Percentiles rank a stretch among this genome's conserved stretches.
Conservation (phyloP, 257 asterid species). For the Hygrophila difformis region DNA sequence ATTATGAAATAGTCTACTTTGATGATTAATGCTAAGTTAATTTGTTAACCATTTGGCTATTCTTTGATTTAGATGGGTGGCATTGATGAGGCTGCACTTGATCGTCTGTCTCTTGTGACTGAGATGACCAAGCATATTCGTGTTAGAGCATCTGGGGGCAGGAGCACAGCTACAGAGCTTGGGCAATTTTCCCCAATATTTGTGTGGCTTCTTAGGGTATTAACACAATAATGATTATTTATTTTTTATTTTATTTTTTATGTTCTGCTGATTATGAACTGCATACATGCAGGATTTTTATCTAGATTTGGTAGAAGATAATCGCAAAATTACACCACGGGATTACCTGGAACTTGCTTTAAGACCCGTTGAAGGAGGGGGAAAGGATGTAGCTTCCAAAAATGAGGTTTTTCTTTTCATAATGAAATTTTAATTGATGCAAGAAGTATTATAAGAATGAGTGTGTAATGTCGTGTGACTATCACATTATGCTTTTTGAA, state of each 20-base stretch:
- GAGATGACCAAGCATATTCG: slow-evolving; percentile 99
- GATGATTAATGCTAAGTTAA: not conserved
- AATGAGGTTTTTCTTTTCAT: slow-evolving; percentile 75
- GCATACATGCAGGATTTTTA: too few relatives aligned
- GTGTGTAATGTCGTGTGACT: too few relatives aligned
- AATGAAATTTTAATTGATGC: too few relatives aligned
- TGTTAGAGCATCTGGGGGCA: slow-evolving; percentile 90
- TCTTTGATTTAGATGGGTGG: slow-evolving; percentile 84
- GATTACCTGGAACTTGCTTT: too few relatives aligned
- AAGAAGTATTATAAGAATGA: too few relatives aligned
- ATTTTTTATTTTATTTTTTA: too few relatives aligned
- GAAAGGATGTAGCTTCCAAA: slow-evolving; percentile 72
- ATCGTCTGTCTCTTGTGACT: slow-evolving; percentile 94
- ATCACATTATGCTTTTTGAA: too few relatives aligned
- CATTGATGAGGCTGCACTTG: slow-evolving; percentile 97
- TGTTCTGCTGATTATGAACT: slow-evolving; percentile 7
- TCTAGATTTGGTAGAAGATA: too few relatives aligned
- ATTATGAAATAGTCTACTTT: not conserved
- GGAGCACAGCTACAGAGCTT: slow-evolving; percentile 77
- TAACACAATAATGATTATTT: too few relatives aligned
- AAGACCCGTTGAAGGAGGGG: slow-evolving; percentile 69
- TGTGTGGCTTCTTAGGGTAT: slow-evolving; percentile 98
- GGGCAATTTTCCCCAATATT: slow-evolving; percentile 94
- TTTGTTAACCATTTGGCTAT: slow-evolving; percentile 9
- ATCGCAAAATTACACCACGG: too few relatives aligned